Conservation (phyloP, 257 asterid species). For the Hygrophila difformis region DNA sequence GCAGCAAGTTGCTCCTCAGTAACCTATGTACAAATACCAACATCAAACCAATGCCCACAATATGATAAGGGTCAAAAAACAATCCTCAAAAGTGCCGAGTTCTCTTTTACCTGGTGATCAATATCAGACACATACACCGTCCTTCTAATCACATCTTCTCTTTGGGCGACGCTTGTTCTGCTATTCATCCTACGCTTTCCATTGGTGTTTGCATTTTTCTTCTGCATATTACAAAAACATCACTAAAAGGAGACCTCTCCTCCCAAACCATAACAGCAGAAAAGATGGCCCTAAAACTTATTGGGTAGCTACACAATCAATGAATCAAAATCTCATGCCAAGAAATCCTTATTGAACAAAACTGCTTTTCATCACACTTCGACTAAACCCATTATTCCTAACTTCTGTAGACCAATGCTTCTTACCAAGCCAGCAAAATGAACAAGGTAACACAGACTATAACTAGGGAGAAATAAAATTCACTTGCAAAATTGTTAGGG, state of each 20-base stretch:
- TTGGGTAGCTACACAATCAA: neutral
- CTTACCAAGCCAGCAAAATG: neutral
- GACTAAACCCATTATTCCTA: too few relatives aligned
- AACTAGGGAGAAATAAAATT: too few relatives aligned
- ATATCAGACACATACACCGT: conserved; percentile 76
- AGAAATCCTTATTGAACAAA: too few relatives aligned
- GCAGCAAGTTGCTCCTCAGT: conserved; percentile 77
- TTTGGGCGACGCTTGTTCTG: conserved; percentile 60
- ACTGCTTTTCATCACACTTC: too few relatives aligned
- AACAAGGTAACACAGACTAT: conserved; percentile 31
- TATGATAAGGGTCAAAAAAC: too few relatives aligned
- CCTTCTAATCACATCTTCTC: conserved; percentile 66
- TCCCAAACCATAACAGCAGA: neutral
- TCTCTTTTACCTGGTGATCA: conserved; percentile 56
- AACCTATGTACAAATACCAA: conserved; percentile 30
- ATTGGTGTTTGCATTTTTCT: conserved; percentile 42
- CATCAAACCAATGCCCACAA: neutral
- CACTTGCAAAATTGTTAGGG: too few relatives aligned
- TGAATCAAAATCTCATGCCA: too few relatives aligned
- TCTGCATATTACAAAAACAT: conserved; percentile 24
- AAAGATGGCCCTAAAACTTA: neutral
- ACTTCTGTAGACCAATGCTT: too few relatives aligned
- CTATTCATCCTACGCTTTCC: conserved; percentile 48
- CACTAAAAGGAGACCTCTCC: neutral
- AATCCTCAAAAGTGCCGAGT: neutral